These are phyloP conservation scores for Vanrija pseudolonga DNA, from an alignment of 1,284 basidiomycete species.

Conservation along the genomic window DNA sequence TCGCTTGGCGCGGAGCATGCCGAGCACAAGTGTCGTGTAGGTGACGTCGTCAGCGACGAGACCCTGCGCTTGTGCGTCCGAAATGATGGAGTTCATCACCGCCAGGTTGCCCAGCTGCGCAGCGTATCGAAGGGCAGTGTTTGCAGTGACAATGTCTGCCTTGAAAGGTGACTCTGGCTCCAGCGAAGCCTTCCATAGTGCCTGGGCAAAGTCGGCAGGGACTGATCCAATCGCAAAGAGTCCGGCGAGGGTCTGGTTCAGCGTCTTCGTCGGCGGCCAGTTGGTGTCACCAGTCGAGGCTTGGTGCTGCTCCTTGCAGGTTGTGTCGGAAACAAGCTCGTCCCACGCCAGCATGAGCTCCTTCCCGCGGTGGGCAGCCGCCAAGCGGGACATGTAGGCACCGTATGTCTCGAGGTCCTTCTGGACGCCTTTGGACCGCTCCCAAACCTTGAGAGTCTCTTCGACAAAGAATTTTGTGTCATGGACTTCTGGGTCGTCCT, in stretches of 20 bases:
- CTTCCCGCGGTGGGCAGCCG: conserved; percentile 33
- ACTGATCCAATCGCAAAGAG: conserved; percentile 29
- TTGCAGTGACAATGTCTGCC: conserved; percentile 70
- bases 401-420: conserved; percentile 42
- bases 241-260: conserved; percentile 44
- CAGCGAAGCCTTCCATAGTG: conserved; percentile 32
- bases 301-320: conserved; percentile 25
- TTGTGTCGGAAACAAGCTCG: conserved; percentile 30
- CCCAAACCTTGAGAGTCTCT: conserved; percentile 23
- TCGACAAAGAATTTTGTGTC: conserved; percentile 3
- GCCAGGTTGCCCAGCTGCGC: conserved; percentile 60
- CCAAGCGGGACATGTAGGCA: conserved; percentile 42
- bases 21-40: conserved; percentile 72
- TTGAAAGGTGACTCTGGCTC: conserved; percentile 35
- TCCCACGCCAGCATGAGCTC: conserved; percentile 37
- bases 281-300: conserved; percentile 1
- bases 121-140: conserved; percentile 68
- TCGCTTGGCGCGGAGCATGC: conserved; percentile 64
- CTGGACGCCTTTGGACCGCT: conserved; percentile 20
- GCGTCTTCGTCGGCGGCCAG: conserved; percentile 37
- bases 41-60: conserved; percentile 70
- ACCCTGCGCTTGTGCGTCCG: conserved; percentile 54
- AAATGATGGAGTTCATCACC: conserved; percentile 58
- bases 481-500: conserved; percentile 1
- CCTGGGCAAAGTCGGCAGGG: conserved; percentile 29